Base-by-base conservation (phyloP, 192 early-diverging fungal species). In the Funneliformis mosseae region DNA sequence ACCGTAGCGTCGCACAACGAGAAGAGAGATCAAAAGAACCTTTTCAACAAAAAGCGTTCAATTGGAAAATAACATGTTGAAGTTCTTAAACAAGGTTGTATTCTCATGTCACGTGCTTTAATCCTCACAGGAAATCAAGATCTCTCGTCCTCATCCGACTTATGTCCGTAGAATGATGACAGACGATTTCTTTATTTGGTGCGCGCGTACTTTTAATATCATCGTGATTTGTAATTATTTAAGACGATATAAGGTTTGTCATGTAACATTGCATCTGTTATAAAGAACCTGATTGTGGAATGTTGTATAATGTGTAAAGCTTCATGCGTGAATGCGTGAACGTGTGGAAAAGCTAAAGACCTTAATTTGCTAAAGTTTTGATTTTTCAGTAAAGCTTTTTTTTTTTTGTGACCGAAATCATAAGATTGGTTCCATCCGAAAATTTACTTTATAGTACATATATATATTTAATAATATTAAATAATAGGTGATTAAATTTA, bases 281-380 rank as follows among this genome's bases (percentile, higher is more conserved):
- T 55, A 55, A 55, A 55, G 50, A 55, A 55, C 50, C 50, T 55
- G 50, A 55, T 55, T 55, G 50, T 55, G 50, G 50, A 55, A 55
- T 55, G 21, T 21, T 55, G 50, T 55, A 55, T 55, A 18, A 55
- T 16, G 14, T 55, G 3, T 33, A 33, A 33, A 33, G 33, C 7
- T 48, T 55, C 21, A 55, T 55, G 50, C 50, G 50, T 55, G 50
- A 55, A 55, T 55, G 50, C 50, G 50, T 55, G 50, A 55, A 55
- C 50, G 14, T 33, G 33, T 33, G 33, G 33, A 33, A 33, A 33
- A 33, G 16, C 21, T 55, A 55, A 55, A 55, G 50, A 55, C 50
- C 50, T 55, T 55, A 55, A 55, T 18, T 55, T 55, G 50, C 50
- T 18, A 55, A 55, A 55, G 50, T 55, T 55, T 55, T 55, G 12